These are phyloP conservation scores for Halophytophthora polymorphica DNA, from an alignment of 352 stramenopile species.

Conservation along the genomic window DNA sequence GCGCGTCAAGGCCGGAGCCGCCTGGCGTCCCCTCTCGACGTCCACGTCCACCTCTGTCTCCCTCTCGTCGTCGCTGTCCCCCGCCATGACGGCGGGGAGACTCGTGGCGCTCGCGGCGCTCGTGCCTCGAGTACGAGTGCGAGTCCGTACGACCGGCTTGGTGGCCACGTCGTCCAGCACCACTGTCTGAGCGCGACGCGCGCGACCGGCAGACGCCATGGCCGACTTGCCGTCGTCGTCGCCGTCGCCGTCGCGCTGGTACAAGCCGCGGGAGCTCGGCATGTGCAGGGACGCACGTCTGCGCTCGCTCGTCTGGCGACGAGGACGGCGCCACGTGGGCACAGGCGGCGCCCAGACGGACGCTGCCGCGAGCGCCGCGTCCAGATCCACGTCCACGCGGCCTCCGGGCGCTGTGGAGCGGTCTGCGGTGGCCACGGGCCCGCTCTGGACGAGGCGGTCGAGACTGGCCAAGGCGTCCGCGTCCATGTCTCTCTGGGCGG, in stretches of 20 bases:
- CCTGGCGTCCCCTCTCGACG: background rate
- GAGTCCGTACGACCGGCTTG: constrained; percentile 16
- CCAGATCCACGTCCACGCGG: constrained; percentile 26
- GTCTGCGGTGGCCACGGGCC: constrained; percentile 1
- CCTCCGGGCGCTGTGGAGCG: constrained; percentile 6
- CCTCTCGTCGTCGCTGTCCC: constrained; percentile 2
- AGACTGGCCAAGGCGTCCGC: background rate
- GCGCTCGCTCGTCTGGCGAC: constrained; percentile 8
- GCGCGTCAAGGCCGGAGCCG: background rate
- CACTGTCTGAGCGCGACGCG: constrained; percentile 39
- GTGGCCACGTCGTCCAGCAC: constrained; percentile 25
- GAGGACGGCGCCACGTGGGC: background rate
- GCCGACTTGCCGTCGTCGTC: constrained; percentile 24
- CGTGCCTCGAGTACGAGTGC: constrained; percentile 11
- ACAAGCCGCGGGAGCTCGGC: too few species aligned
- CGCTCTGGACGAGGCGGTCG: too few species aligned
- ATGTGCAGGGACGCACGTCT: constrained; percentile 10
- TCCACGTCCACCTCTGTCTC: constrained; percentile 19
- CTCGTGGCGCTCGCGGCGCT: constrained; percentile 7
- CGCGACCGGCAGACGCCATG: constrained; percentile 18
- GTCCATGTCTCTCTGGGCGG: background rate
- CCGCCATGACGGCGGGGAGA: constrained; percentile 2
- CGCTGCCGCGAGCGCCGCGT: constrained; percentile 18
- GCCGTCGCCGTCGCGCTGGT: constrained; percentile 6
- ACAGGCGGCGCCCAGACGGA: constrained; percentile 1